phyloP scores from a whole-genome alignment of 805 yeast genomes.

The Isabelozyma pseudorhagii region DNA sequence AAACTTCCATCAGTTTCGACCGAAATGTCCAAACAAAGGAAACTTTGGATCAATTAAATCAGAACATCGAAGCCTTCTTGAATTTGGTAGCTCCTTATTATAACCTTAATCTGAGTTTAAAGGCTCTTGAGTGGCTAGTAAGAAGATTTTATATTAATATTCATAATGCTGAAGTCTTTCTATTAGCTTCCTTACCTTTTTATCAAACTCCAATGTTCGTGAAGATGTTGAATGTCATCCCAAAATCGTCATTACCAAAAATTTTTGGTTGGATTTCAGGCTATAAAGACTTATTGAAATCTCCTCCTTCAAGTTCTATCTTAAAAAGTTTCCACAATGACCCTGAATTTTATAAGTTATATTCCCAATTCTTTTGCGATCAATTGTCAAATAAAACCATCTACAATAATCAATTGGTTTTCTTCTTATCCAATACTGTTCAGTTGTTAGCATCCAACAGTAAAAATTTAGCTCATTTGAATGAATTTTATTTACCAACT shows the following conservation, averaged over 20 bases:
- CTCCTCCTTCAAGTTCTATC: slow-evolving; percentile 67
- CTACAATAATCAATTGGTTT: slow-evolving; percentile 70
- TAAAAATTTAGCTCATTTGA: slow-evolving; percentile 39
- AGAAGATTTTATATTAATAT: slow-evolving; percentile 86
- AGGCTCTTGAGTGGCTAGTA: slow-evolving; percentile 91
- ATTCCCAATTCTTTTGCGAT: slow-evolving; percentile 52
- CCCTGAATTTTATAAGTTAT: slow-evolving; percentile 61
- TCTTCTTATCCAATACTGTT: slow-evolving; percentile 71
- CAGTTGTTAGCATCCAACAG: slow-evolving; percentile 66
- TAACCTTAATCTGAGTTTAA: slow-evolving; percentile 68
- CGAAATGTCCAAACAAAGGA: slow-evolving; percentile 79
- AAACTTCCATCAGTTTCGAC: slow-evolving; percentile 74
- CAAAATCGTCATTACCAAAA: slow-evolving; percentile 61
- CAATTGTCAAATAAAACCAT: slow-evolving; percentile 53
- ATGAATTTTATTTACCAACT: slow-evolving; percentile 49
- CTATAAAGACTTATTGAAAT: slow-evolving; percentile 59
- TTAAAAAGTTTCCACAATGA: slow-evolving; percentile 70
- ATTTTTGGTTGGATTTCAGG: slow-evolving; percentile 69
- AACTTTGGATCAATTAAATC: slow-evolving; percentile 68
- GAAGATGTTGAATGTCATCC: slow-evolving; percentile 71
- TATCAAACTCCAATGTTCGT: slow-evolving; percentile 71
- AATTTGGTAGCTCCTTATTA: slow-evolving; percentile 74
- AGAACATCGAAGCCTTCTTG: slow-evolving; percentile 71
- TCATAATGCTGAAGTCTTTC: slow-evolving; percentile 68
- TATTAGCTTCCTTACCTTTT: slow-evolving; percentile 78